Percentiles rank a stretch among this genome's conserved stretches.
These are phyloP conservation scores for Grosmannia penicillata DNA, from an alignment of 2,329 filamentous ascomycete species.

Conservation along the genomic window DNA sequence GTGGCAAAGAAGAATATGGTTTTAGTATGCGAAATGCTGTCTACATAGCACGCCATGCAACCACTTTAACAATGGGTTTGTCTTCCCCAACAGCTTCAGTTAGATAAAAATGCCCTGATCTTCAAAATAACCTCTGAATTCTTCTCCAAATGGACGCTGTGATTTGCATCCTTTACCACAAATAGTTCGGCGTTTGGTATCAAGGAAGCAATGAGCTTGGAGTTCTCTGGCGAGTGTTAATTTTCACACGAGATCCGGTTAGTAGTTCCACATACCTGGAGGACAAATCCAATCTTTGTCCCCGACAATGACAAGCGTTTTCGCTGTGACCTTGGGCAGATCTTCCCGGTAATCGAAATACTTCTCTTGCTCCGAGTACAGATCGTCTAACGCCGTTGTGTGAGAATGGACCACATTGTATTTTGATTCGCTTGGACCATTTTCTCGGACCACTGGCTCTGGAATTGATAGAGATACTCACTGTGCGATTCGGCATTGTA, in stretches of 20 bases:
- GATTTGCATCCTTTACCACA: slow-evolving; percentile 18
- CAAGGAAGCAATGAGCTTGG: slow-evolving; percentile 15
- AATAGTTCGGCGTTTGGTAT: slow-evolving; percentile 16
- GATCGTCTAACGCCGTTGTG: slow-evolving; percentile 14
- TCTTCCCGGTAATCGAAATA: slow-evolving; percentile 22
- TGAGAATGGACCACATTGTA: background rate
- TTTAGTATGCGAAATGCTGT: too few relatives aligned
- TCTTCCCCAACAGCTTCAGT: background rate
- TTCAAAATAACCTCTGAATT: slow-evolving; percentile 15
- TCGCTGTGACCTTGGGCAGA: slow-evolving; percentile 17
- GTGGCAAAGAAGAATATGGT: too few relatives aligned
- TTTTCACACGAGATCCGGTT: background rate
- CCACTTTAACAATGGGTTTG: background rate
- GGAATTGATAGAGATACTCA: slow-evolving; percentile 8
- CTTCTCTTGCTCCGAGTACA: slow-evolving; percentile 20
- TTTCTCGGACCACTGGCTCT: too few relatives aligned
- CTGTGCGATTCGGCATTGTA: slow-evolving; percentile 23
- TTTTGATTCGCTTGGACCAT: too few relatives aligned
- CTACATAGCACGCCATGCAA: background rate
- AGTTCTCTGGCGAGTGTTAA: slow-evolving; percentile 14
- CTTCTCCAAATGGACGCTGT: slow-evolving; percentile 22
- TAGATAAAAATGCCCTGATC: slow-evolving; percentile 8
- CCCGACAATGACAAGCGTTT: slow-evolving; percentile 22
- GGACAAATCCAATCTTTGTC: slow-evolving; percentile 25
- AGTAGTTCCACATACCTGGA: slow-evolving; percentile 11